A percentile compares a stretch with the other conserved stretches of the same genome.
Conservation (phyloP, 2,329 filamentous ascomycete species). For the Penicillium paneum region DNA sequence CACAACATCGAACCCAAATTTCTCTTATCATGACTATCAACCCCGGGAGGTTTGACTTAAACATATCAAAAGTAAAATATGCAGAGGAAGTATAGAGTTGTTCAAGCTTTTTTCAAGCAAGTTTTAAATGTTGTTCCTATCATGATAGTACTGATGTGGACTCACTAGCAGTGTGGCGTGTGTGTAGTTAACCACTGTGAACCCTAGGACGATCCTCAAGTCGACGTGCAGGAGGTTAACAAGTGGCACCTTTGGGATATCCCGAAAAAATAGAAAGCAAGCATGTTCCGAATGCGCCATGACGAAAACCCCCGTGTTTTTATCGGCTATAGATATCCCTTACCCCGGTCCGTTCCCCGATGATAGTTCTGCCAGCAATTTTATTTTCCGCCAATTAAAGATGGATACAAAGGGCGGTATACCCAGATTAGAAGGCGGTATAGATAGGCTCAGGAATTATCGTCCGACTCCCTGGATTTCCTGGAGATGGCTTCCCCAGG, state of each 20-base stretch:
- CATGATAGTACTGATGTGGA: background rate
- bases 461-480: background rate
- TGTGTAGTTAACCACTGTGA: background rate
- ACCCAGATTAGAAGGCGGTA: too few relatives aligned
- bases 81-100: background rate
- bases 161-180: background rate
- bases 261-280: background rate
- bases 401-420: too few relatives aligned
- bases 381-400: too few relatives aligned
- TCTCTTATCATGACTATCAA: background rate
- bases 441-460: background rate
- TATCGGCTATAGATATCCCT: slow-evolving; percentile 3
- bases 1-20: slow-evolving; percentile 15
- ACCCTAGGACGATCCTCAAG: background rate
- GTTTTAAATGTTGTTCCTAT: background rate
- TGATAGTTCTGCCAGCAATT: too few relatives aligned
- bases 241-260: background rate
- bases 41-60: background rate
- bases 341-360: background rate
- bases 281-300: background rate
- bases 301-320: background rate
- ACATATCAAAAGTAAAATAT: background rate
- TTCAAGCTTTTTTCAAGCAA: background rate
- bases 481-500: background rate
- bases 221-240: background rate